Percentiles rank a stretch among this genome's conserved stretches.
Conservation (phyloP, 1,284 basidiomycete genomes). For the Cryptococcus neoformans region DNA sequence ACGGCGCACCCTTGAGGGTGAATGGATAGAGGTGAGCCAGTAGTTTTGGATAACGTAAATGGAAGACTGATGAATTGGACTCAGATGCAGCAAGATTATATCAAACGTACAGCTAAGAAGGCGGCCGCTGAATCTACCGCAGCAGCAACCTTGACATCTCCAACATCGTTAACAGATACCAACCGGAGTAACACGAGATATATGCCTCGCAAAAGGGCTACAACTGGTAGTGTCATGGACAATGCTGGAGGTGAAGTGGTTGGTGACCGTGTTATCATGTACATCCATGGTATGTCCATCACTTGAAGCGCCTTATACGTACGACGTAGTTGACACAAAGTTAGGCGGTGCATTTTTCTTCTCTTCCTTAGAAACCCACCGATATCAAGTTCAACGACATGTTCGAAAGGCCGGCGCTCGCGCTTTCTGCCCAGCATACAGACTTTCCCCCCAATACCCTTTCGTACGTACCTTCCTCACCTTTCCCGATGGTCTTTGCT, state of each 20-base stretch:
- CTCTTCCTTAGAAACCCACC: constrained; percentile 47
- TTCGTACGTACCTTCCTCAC: constrained; percentile 66
- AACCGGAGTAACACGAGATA: not conserved
- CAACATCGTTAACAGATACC: not conserved
- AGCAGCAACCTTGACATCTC: not conserved
- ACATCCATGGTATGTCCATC: constrained; percentile 42
- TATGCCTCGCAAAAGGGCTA: constrained; percentile 3
- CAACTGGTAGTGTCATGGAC: constrained; percentile 31
- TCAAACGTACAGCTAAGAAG: constrained; percentile 31
- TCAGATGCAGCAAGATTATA: constrained; percentile 52
- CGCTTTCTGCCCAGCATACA: constrained; percentile 74
- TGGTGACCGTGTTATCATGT: constrained; percentile 46
- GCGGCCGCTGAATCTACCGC: constrained; percentile 9
- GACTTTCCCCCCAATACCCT: constrained; percentile 87
- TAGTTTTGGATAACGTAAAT: not conserved
- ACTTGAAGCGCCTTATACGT: not conserved
- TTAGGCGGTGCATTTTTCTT: constrained; percentile 50
- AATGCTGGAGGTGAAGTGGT: constrained; percentile 35
- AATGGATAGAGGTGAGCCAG: constrained; percentile 68
- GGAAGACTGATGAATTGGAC: not conserved
- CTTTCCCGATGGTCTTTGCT: not conserved
- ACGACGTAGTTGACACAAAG: not conserved
- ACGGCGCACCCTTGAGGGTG: constrained; percentile 68
- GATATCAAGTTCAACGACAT: constrained; percentile 79
- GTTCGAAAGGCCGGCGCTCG: constrained; percentile 86